Conservation (phyloP, 2,329 filamentous ascomycete genomes). For the Cyphellophora europaea region DNA sequence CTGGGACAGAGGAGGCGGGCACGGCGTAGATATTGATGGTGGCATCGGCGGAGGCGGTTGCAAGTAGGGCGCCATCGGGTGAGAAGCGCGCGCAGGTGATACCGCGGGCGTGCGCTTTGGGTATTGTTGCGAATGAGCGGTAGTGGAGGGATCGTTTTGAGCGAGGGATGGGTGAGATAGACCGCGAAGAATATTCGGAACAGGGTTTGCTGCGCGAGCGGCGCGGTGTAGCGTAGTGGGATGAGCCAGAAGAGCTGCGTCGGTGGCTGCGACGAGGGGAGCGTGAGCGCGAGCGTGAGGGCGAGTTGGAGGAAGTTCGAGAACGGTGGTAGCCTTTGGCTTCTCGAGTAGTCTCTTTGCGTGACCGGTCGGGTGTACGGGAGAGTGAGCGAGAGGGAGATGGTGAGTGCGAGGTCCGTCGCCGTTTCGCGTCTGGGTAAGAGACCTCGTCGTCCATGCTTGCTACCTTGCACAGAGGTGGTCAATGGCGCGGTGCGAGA, state of each 20-base stretch:
- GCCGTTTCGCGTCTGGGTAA: slow-evolving; percentile 12
- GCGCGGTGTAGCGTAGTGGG: slow-evolving; percentile 3
- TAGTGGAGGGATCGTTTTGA: slow-evolving; percentile 14
- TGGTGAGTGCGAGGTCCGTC: slow-evolving; percentile 16
- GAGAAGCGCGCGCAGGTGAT: slow-evolving; percentile 85
- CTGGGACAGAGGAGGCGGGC: slow-evolving; percentile 2
- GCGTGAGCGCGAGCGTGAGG: slow-evolving; percentile 21
- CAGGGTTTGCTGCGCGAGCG: background rate
- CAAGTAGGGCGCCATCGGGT: slow-evolving; percentile 81
- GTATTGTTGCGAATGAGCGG: slow-evolving; percentile 15
- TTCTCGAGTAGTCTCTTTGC: too few species aligned
- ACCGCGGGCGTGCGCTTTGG: slow-evolving; percentile 45
- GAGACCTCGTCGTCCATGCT: background rate
- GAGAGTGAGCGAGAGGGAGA: slow-evolving; percentile 16
- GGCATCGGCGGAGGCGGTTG: slow-evolving; percentile 79
- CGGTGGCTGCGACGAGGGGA: slow-evolving; percentile 6
- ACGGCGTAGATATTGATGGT: slow-evolving; percentile 71
- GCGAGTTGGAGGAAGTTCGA: slow-evolving; percentile 12
- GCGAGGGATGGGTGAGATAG: slow-evolving; percentile 7
- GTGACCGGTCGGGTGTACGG: too few species aligned
- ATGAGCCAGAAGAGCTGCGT: slow-evolving; percentile 3
- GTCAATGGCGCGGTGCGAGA: too few species aligned
- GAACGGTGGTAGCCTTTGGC: too few species aligned
- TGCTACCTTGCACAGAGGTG: too few species aligned
- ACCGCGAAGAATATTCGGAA: background rate